These are phyloP conservation scores for Suillus discolor DNA, from an alignment of 768 basidiomycete genomes.

Conservation along the genomic window DNA sequence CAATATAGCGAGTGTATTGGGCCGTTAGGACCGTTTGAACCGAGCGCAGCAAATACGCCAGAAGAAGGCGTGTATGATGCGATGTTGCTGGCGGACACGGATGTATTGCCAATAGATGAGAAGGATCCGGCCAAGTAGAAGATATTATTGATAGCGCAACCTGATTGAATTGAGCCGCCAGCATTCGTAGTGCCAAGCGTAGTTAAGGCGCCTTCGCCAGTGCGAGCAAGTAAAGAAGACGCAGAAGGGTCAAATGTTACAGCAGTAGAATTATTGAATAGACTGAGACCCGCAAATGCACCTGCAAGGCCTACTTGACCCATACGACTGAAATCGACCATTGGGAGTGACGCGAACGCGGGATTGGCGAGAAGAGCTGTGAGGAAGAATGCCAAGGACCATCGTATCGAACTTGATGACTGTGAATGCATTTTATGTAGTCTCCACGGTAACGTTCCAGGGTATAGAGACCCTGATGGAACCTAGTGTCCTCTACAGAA, in stretches of 20 bases:
- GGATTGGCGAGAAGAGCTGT: conserved; percentile 15
- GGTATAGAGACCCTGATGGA: conserved; percentile 15
- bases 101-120: conserved; percentile 60
- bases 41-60: conserved; percentile 61
- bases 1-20: conserved; percentile 76
- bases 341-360: conserved; percentile 47
- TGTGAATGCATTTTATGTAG: conserved; percentile 13
- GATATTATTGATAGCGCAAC: conserved; percentile 67
- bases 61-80: conserved; percentile 71
- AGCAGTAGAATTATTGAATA: conserved; percentile 62
- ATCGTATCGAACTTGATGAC: conserved; percentile 13
- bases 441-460: conserved; percentile 8
- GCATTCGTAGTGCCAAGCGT: conserved; percentile 76
- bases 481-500: conserved; percentile 8
- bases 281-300: conserved; percentile 82
- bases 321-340: conserved; percentile 80
- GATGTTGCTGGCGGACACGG: conserved; percentile 60
- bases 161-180: conserved; percentile 76
- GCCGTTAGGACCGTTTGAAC: conserved; percentile 72
- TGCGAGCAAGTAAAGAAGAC: conserved; percentile 71
- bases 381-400: conserved; percentile 31
- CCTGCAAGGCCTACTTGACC: conserved; percentile 89
- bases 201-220: conserved; percentile 64
- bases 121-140: conserved; percentile 89
- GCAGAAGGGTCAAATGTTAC: conserved; percentile 68